A percentile compares a stretch with the other conserved stretches of the same genome.
phyloP scores from a whole-genome alignment of 805 yeast species.

The Kodamaea jinghongensis region DNA sequence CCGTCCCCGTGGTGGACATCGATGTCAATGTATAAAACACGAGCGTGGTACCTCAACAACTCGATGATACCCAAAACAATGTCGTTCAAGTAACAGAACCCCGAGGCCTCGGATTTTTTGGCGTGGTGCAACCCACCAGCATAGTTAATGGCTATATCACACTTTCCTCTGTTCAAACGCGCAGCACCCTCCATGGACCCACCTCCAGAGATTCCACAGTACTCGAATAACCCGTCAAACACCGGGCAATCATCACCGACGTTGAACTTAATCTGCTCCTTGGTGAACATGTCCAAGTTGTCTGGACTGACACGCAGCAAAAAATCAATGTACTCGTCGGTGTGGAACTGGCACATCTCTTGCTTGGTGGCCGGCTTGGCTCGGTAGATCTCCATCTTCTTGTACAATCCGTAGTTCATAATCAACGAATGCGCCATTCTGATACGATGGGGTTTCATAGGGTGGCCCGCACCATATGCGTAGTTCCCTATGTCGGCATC shows the following conservation, averaged over 20 bases:
- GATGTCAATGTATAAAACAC: conserved; percentile 84
- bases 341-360: conserved; percentile 97
- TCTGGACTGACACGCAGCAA: conserved; percentile 89
- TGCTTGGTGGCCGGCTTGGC: conserved; percentile 98
- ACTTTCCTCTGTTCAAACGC: conserved; percentile 72
- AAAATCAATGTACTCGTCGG: conserved; percentile 95
- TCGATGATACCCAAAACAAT: conserved; percentile 83
- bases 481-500: conserved; percentile 92
- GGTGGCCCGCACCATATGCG: conserved; percentile 98
- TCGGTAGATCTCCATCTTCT: conserved; percentile 94
- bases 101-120: conserved; percentile 83
- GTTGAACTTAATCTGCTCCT: conserved; percentile 87
- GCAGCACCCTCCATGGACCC: conserved; percentile 91
- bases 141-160: conserved; percentile 90
- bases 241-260: conserved; percentile 93
- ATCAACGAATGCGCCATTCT: conserved; percentile 97
- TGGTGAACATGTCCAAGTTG: conserved; percentile 79
- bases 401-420: conserved; percentile 95
- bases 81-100: conserved; percentile 89
- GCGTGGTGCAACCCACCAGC: conserved; percentile 95
- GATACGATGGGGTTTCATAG: conserved; percentile 98
- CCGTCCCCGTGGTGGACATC: conserved; percentile 96
- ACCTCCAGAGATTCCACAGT: conserved; percentile 79
- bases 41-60: conserved; percentile 74
- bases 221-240: conserved; percentile 74